Percentiles rank a stretch among this genome's conserved stretches.
phyloP scores from a whole-genome alignment of 495 filamentous ascomycete species.

The Physcia stellaris region DNA sequence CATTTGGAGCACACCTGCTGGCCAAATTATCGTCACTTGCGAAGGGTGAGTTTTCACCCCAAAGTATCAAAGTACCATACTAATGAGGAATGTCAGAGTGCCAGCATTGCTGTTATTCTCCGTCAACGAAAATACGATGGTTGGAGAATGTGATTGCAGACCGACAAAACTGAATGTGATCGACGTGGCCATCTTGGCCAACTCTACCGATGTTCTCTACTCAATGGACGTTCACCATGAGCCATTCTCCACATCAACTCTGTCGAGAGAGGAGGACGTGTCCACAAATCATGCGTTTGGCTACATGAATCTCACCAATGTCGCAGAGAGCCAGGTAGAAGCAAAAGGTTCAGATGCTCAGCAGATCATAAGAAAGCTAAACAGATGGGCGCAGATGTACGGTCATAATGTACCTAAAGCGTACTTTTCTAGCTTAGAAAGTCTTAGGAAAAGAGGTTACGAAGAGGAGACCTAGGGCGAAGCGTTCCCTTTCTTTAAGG shows the following conservation, averaged over 20 bases:
- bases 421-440: constrained; percentile 52
- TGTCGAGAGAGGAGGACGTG: no score
- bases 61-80: constrained; percentile 4
- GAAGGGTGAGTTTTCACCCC: constrained; percentile 43
- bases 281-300: no score
- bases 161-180: constrained; percentile 46
- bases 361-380: no score
- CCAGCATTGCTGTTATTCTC: constrained; percentile 46
- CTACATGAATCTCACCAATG: no score
- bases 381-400: no score
- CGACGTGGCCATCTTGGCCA: constrained; percentile 29
- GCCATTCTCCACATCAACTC: constrained; percentile 24
- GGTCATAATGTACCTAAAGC: no score
- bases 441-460: constrained; percentile 55
- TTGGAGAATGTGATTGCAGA: constrained; percentile 34
- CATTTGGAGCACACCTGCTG: no score
- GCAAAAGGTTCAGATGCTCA: no score
- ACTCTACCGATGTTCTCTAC: constrained; percentile 31
- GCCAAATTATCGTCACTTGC: constrained; percentile 47
- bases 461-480: constrained; percentile 26
- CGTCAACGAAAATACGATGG: constrained; percentile 24
- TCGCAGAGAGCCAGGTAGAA: no score
- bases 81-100: constrained; percentile 14
- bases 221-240: constrained; percentile 42
- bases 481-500: no score